Evolutionary conservation across 2,329 filamentous ascomycete species (phyloP), one percentile per base, ranked within the genome.

Genomic region (Xylariaceae sp.): DNA sequence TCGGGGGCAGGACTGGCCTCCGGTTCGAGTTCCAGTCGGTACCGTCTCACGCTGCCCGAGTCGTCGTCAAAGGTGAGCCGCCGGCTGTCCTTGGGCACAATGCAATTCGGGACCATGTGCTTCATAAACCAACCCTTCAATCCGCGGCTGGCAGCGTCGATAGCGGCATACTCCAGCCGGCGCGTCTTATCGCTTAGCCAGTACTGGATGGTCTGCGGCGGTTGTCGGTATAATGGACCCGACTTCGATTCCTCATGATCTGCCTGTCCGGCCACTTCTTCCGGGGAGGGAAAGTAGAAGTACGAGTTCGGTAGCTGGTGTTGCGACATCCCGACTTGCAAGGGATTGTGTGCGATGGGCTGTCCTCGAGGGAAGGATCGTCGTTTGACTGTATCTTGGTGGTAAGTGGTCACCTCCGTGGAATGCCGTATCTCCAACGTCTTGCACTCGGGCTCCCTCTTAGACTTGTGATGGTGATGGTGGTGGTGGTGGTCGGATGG

Each of bases 131-230:
- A 86, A 9, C 83, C 83, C 60, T 77, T 77, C 32, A 86, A 73
- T 3, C 83, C 83, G 1, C 75, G 74, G 37, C 76, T 79, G 1
- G 83, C 81, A 0, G 82, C 81, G 48, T 86, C 83, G 41, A 86
- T 86, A 53, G 83, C 83, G 0, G 82, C 83, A 62, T 86, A 86
- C 70, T 86, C 83, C 3, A 85, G 73, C 8, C 81, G 74, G 3
- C 83, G 76, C 0, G 83, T 85, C 51, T 74, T 75, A 64, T 85
- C 80, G 63, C 80, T 85, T 1, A 82, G 86, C 83, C 83, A 86
- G 70, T 86, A 86, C 64, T 85, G 81, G 1, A 80, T 81, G 2
- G 83, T 85, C 60, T 78, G 76, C 3, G 80, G 80, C 9, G 80
- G 72, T 2, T 73, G 69, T 35, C 72, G 71, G 34, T 56, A 50